Base-by-base conservation (phyloP, 129 eudicot genomes). In the Flaveria trinervia region DNA sequence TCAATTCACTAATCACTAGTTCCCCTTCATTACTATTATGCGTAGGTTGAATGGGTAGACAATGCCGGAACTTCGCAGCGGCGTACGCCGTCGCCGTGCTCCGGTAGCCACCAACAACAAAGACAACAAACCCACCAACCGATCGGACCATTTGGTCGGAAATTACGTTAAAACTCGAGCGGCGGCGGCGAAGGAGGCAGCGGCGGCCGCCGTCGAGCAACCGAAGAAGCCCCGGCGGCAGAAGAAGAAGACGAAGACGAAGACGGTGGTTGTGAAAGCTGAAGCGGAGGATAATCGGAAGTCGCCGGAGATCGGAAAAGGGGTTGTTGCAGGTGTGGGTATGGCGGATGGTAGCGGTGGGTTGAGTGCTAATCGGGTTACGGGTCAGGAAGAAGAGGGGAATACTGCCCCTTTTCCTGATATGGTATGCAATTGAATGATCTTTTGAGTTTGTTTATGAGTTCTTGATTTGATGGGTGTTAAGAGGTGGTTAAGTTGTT, bases 281-380 rank as follows among this genome's bases (percentile, higher is more conserved):
- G 80, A 46, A 73, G 45, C 36, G 39, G 28, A 46, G 65, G 73
- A 68, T 7, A 55, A 55, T n/a, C 10, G 11, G 9, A 15, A 50
- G 9, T 15, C 23, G 22, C 60, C 25, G 60, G 26, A 70, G 23
- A 60, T 51, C 7, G 3, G 57, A 16, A 16, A 25, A 67, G 7
- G 41, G 7, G 41, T 36, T 36, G 41, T 36, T 36, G 41, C 6
- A 62, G 78, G 74, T 59, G 65, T 33, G 22, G 66, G 2, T 66
- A 86, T 88, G 91, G 92, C 75, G 68, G 97, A 86, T 79, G 85
- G 64, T 45, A 90, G 91, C 74, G 96, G 96, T 65, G 96, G 96
- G 0, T 83, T 88, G 85, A 91, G 97, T 76, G 92, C 90, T 64
- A 86, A 86, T 65, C 81, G 78, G 73, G 89, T 64, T 45, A 79